Evolutionary conservation across 1,284 basidiomycete species (phyloP).

Genomic region (Ceratobasidium sp.): DNA sequence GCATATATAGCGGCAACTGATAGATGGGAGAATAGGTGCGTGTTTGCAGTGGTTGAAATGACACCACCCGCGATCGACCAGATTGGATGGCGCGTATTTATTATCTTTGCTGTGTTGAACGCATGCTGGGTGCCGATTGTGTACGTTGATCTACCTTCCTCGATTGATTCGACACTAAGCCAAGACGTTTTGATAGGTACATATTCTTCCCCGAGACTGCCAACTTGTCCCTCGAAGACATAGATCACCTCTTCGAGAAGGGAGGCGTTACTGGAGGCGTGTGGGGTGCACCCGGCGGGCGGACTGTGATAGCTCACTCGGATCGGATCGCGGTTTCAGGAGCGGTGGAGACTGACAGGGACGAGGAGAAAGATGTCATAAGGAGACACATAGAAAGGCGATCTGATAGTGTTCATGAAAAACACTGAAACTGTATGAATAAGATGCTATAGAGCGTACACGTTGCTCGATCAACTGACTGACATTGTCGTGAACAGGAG

Average conservation of each 20-base stretch:
- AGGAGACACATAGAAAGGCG: slow-evolving; percentile 14
- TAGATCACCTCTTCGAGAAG: slow-evolving; percentile 63
- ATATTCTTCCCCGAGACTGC: slow-evolving; percentile 64
- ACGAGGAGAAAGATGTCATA: slow-evolving; percentile 31
- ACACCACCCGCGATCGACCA: slow-evolving; percentile 66
- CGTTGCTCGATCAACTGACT: neutral
- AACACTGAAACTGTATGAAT: neutral
- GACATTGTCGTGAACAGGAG: no score
- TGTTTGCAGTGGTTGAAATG: slow-evolving; percentile 65
- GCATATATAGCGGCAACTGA: neutral
- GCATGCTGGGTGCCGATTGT: slow-evolving; percentile 63
- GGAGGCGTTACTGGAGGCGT: slow-evolving; percentile 62
- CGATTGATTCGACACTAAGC: neutral
- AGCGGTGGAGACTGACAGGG: neutral
- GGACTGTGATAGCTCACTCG: slow-evolving; percentile 28
- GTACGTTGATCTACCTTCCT: slow-evolving; percentile 55
- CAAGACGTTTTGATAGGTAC: neutral
- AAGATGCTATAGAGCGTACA: neutral
- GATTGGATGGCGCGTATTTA: slow-evolving; percentile 64
- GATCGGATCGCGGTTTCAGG: slow-evolving; percentile 8
- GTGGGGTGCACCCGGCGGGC: slow-evolving; percentile 51
- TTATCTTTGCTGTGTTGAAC: slow-evolving; percentile 65
- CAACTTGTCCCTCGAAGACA: slow-evolving; percentile 62
- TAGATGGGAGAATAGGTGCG: slow-evolving; percentile 51
- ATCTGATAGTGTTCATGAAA: neutral